Base-by-base conservation (phyloP, 2,329 filamentous ascomycete species). In the Fusarium musae region DNA sequence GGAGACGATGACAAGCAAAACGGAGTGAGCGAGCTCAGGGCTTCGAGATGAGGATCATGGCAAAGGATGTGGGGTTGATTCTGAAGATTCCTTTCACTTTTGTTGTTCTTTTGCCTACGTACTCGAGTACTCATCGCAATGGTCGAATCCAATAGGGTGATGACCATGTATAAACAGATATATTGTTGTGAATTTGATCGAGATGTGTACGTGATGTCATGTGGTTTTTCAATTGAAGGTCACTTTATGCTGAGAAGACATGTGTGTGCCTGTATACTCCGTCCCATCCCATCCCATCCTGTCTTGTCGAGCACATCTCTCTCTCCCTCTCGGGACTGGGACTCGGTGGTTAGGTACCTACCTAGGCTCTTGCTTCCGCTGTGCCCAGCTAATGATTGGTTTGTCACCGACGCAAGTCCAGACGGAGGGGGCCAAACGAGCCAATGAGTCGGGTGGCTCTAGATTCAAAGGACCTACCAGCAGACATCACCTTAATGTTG, bases 21-120 rank as follows among this genome's bases (percentile, higher is more conserved):
- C 30, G 68, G 39, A 56, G 49, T 21, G 42, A 43, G 63, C 44
- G 37, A 67, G 58, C 40, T n/a, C 32, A 56, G 37, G 66, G 66
- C 42, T 52, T 30, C 21, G 49, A n/a, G 43, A 15, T 56, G 59
- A 57, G 37, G 47, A 72, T 61, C 62, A 72, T 56, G 58, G 61
- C 44, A 61, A 63, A 47, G 30, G 61, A 62, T 73, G 67, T 44
- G 66, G 46, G 46, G 59, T 59, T 47, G 44, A 47, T 62, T 69
- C 32, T 67, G 54, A 65, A 59, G 69, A 52, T 59, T 64, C 58
- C 62, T 56, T 61, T 66, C 39, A 50, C 50, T 56, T 43, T 50
- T 47, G 23, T 62, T 46, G 39, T 28, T 64, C 40, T 63, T 67
- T 75, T 64, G 61, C 50, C 59, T 57, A 44, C 49, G 57, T 70